These are phyloP conservation scores for Corinectria fuckeliana DNA, from an alignment of 2,329 filamentous ascomycete genomes.

Conservation along the genomic window DNA sequence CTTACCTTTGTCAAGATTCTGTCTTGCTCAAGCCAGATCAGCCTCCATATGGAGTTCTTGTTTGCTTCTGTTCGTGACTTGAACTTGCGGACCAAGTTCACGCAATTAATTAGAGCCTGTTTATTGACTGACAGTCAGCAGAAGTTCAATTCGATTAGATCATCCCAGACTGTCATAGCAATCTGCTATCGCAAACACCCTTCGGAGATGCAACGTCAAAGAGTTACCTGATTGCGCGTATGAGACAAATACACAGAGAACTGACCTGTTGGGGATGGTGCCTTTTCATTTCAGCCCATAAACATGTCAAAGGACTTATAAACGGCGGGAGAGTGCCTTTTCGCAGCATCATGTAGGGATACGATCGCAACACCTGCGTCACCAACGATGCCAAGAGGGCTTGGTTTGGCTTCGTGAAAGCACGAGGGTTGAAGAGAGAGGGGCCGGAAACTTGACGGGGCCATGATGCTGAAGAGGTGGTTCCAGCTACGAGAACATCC, in stretches of 20 bases:
- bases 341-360: neutral
- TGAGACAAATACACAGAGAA: neutral
- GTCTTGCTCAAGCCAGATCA: neutral
- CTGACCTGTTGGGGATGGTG: neutral
- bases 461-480: neutral
- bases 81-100: neutral
- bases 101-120: neutral
- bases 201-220: too few relatives aligned
- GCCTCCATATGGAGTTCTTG: neutral
- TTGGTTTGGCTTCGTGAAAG: neutral
- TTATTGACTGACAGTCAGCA: neutral
- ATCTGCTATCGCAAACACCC: too few relatives aligned
- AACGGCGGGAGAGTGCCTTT: neutral
- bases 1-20: neutral
- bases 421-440: neutral
- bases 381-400: neutral
- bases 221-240: neutral
- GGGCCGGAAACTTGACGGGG: neutral
- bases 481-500: neutral
- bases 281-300: neutral
- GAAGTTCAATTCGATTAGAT: neutral
- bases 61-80: neutral
- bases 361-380: neutral
- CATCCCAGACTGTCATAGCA: neutral
- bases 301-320: neutral